phyloP scores from a whole-genome alignment of 1,284 basidiomycete species.

The Pyrrhoderma lamaoense region DNA sequence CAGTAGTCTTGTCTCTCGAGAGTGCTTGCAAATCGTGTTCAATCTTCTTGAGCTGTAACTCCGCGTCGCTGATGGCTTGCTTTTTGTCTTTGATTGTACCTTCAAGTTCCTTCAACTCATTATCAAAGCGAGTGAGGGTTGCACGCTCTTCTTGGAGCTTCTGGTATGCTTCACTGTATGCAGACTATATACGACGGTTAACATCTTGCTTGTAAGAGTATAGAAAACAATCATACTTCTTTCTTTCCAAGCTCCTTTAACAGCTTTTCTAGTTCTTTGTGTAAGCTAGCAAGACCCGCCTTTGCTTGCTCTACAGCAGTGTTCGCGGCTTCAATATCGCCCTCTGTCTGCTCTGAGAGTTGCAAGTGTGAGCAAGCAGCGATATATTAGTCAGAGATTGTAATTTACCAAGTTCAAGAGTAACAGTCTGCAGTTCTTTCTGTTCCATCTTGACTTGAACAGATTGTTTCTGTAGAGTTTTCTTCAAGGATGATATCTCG shows the following conservation, averaged over 20 bases:
- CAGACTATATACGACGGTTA: slow-evolving; percentile 34
- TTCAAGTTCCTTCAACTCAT: slow-evolving; percentile 81
- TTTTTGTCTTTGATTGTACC: slow-evolving; percentile 78
- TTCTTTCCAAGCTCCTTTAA: slow-evolving; percentile 44
- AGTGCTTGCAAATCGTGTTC: slow-evolving; percentile 46
- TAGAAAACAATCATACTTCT: slow-evolving; percentile 37
- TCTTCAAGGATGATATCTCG: slow-evolving; percentile 55
- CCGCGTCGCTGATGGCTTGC: slow-evolving; percentile 63
- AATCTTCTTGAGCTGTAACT: slow-evolving; percentile 58
- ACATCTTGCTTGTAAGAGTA: not conserved
- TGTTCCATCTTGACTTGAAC: slow-evolving; percentile 80
- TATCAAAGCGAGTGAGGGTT: slow-evolving; percentile 81
- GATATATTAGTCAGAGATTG: not conserved
- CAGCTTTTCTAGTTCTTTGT: slow-evolving; percentile 59
- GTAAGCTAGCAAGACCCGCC: slow-evolving; percentile 50
- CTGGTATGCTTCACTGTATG: slow-evolving; percentile 56
- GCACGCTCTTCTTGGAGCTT: slow-evolving; percentile 80
- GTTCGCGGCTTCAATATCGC: slow-evolving; percentile 64
- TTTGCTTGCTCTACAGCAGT: slow-evolving; percentile 56
- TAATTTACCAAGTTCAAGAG: slow-evolving; percentile 70
- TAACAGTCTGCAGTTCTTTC: slow-evolving; percentile 83
- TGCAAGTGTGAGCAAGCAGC: not conserved
- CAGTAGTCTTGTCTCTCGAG: slow-evolving; percentile 46
- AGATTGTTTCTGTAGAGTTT: slow-evolving; percentile 73
- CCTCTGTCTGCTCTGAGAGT: slow-evolving; percentile 72